Conservation (phyloP, 2,329 filamentous ascomycete species). For the Fusarium domesticum region DNA sequence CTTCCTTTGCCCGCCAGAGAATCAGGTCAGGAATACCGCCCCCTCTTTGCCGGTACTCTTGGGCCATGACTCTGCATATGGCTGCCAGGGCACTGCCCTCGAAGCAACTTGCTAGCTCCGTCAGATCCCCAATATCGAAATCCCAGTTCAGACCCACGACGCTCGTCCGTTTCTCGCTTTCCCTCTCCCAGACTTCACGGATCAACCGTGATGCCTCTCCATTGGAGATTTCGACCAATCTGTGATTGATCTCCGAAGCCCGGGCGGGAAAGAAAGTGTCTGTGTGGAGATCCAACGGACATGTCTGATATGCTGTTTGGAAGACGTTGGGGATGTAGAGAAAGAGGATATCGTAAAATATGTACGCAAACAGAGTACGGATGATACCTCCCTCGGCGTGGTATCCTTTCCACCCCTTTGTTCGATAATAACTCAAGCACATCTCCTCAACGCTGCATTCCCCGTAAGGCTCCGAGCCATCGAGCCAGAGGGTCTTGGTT, state of each 20-base stretch:
- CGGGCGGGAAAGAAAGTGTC: slow-evolving; percentile 86
- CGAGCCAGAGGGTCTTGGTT: slow-evolving; percentile 83
- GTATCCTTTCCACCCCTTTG: slow-evolving; percentile 87
- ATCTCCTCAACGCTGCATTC: slow-evolving; percentile 91
- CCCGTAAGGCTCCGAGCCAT: slow-evolving; percentile 63
- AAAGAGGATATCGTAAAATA: slow-evolving; percentile 93
- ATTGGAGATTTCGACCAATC: slow-evolving; percentile 83
- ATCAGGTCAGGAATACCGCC: slow-evolving; percentile 91
- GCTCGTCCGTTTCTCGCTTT: slow-evolving; percentile 71
- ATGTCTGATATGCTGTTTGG: slow-evolving; percentile 92
- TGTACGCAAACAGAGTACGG: slow-evolving; percentile 83
- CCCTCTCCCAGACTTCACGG: slow-evolving; percentile 62
- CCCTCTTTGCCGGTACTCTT: slow-evolving; percentile 85
- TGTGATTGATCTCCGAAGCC: slow-evolving; percentile 84
- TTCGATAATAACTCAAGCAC: slow-evolving; percentile 84
- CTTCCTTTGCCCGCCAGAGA: slow-evolving; percentile 63
- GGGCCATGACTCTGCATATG: slow-evolving; percentile 89
- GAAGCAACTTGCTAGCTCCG: slow-evolving; percentile 77
- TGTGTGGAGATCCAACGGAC: slow-evolving; percentile 86
- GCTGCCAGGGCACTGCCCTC: slow-evolving; percentile 74
- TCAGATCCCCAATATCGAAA: slow-evolving; percentile 73
- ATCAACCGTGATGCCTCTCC: slow-evolving; percentile 69
- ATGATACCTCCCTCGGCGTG: slow-evolving; percentile 90
- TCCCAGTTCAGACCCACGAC: slow-evolving; percentile 92
- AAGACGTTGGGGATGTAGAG: slow-evolving; percentile 95